Percentiles rank a stretch among this genome's conserved stretches.
Conservation (phyloP, 768 basidiomycete species). For the Auriculariales sp. region DNA sequence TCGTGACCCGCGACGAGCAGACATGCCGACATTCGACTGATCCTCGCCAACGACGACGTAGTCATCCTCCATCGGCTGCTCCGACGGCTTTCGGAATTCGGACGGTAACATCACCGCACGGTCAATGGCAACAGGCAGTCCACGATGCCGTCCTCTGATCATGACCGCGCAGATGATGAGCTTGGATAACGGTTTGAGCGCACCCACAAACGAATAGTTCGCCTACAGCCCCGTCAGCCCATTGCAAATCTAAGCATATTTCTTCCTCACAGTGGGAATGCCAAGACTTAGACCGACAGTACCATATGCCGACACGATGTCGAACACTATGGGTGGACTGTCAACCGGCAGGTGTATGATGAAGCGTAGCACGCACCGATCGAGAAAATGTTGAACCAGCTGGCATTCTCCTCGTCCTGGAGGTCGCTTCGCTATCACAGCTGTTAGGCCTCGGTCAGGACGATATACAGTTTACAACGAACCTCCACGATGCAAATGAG, state of each 20-base stretch:
- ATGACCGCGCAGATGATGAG: constrained; percentile 78
- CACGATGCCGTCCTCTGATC: constrained; percentile 87
- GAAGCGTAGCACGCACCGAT: constrained; percentile 35
- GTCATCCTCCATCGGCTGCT: background rate
- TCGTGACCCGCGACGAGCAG: no score
- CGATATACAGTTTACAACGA: constrained; percentile 9
- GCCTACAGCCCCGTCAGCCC: constrained; percentile 27
- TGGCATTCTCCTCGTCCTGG: constrained; percentile 31
- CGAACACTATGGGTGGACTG: constrained; percentile 40
- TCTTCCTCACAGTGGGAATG: constrained; percentile 50
- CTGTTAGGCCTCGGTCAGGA: background rate
- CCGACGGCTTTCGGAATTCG: constrained; percentile 24
- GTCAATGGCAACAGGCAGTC: constrained; percentile 77
- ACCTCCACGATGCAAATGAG: constrained; percentile 91
- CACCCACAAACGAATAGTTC: constrained; percentile 70
- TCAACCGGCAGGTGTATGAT: constrained; percentile 12
- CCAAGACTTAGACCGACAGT: constrained; percentile 85
- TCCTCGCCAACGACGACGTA: background rate
- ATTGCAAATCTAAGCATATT: constrained; percentile 5
- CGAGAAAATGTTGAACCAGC: constrained; percentile 77
- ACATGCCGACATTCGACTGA: no score
- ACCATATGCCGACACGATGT: constrained; percentile 78
- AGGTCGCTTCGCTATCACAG: constrained; percentile 39
- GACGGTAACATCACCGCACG: constrained; percentile 70
- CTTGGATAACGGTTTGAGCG: constrained; percentile 70